phyloP scores from a whole-genome alignment of 2,329 filamentous ascomycete genomes.

The Colletotrichum tabaci region DNA sequence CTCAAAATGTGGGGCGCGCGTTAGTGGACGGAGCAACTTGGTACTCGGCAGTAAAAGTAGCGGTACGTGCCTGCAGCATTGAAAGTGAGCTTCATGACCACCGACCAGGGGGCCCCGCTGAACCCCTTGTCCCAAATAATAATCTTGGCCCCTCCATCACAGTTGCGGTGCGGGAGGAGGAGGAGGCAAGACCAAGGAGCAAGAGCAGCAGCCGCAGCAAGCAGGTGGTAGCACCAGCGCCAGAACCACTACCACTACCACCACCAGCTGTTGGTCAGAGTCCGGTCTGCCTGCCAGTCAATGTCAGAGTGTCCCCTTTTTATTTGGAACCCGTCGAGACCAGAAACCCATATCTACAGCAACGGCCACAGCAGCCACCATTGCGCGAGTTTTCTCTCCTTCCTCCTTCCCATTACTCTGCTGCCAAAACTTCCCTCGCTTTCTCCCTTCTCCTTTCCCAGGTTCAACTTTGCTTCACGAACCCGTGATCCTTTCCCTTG shows the following conservation, averaged over 20 bases:
- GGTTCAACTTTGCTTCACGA: conserved; percentile 1
- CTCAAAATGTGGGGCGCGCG: conserved; percentile 6
- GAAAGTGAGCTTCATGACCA: conserved; percentile 6
- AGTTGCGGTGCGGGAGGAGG: conserved; percentile 22
- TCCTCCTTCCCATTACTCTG: conserved; percentile 13
- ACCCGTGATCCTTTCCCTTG: conserved; percentile 17
- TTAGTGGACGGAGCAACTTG: conserved; percentile 11
- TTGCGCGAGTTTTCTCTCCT: conserved; percentile 11
- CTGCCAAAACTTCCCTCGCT: conserved; percentile 20
- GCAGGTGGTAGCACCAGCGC: background rate
- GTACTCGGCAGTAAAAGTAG: background rate
- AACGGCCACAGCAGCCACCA: conserved; percentile 32
- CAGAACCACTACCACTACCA: background rate
- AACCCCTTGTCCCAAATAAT: conserved; percentile 48
- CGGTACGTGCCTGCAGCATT: conserved; percentile 16
- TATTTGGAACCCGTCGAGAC: conserved; percentile 28
- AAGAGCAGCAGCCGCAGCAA: conserved; percentile 10
- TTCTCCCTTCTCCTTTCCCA: background rate
- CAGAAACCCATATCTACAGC: conserved; percentile 43
- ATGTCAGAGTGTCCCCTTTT: conserved; percentile 36
- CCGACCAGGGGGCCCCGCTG: conserved; percentile 37
- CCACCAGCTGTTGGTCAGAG: background rate
- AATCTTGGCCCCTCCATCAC: conserved; percentile 59
- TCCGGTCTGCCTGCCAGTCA: background rate
- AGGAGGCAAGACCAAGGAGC: conserved; percentile 9